Conservation (phyloP, 371 early-diverging fungal species). For the Syncephalastrum monosporum region DNA sequence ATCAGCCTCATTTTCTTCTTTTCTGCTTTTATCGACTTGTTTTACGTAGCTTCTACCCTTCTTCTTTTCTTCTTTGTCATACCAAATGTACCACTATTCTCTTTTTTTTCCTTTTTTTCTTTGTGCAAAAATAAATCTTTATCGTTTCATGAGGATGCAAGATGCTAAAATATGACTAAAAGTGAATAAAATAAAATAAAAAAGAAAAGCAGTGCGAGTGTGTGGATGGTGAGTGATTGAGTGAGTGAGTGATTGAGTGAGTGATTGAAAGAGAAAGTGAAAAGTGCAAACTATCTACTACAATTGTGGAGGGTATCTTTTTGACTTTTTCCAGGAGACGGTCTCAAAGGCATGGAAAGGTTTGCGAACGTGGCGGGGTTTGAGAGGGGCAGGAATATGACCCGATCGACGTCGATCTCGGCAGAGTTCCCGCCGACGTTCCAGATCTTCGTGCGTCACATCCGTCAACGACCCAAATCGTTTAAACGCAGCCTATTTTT, state of each 20-base stretch:
- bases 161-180: not conserved
- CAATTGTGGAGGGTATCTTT: conserved; percentile 6
- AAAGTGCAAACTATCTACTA: not conserved
- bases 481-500: conserved; percentile 36
- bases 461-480: conserved; percentile 44
- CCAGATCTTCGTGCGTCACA: conserved; percentile 52
- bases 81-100: no score
- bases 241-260: not conserved
- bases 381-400: conserved; percentile 4
- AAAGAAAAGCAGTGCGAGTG: not conserved
- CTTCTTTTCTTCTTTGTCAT: no score
- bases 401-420: conserved; percentile 29
- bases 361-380: conserved; percentile 11
- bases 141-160: no score
- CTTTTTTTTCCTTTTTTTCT: no score
- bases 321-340: conserved; percentile 5
- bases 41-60: no score
- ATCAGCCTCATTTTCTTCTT: no score
- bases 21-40: no score
- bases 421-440: conserved; percentile 48
- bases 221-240: not conserved
- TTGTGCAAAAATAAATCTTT: no score
- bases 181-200: conserved; percentile 1
- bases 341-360: conserved; percentile 2
- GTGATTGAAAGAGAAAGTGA: not conserved